These are phyloP conservation scores for Amanita rubescens DNA, from an alignment of 768 basidiomycete species.

Conservation along the genomic window DNA sequence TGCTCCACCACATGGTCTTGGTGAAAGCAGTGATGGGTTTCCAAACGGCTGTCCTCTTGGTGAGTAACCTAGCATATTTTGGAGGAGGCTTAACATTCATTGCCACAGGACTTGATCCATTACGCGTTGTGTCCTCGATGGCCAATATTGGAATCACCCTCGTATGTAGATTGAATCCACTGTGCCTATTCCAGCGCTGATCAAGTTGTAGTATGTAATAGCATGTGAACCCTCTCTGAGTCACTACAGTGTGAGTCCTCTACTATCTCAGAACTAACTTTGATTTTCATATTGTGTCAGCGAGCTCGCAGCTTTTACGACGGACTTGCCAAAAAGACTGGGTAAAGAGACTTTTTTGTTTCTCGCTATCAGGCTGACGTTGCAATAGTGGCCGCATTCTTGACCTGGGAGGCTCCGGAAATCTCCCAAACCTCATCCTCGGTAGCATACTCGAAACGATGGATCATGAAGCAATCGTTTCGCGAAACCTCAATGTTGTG, in stretches of 20 bases:
- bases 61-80: neutral
- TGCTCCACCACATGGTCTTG: conserved; percentile 53
- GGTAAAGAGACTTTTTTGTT: neutral
- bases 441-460: conserved; percentile 24
- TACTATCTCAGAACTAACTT: too few relatives aligned
- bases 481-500: conserved; percentile 20
- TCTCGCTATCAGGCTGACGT: neutral
- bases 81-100: neutral
- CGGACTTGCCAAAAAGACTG: neutral
- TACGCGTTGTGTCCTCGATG: conserved; percentile 33
- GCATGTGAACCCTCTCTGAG: conserved; percentile 42
- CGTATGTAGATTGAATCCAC: conserved; percentile 23
- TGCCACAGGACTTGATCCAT: conserved; percentile 22
- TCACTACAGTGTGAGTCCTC: neutral
- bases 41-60: conserved; percentile 4
- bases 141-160: conserved; percentile 44
- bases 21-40: conserved; percentile 42
- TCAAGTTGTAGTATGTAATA: conserved; percentile 38
- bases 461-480: conserved; percentile 17
- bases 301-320: neutral
- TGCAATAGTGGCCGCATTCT: conserved; percentile 19
- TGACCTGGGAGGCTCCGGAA: conserved; percentile 21
- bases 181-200: neutral
- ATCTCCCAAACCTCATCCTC: conserved; percentile 23
- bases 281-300: neutral